These are phyloP conservation scores for Pseudofabraea citricarpa DNA, from an alignment of 2,329 filamentous ascomycete genomes.

Conservation along the genomic window DNA sequence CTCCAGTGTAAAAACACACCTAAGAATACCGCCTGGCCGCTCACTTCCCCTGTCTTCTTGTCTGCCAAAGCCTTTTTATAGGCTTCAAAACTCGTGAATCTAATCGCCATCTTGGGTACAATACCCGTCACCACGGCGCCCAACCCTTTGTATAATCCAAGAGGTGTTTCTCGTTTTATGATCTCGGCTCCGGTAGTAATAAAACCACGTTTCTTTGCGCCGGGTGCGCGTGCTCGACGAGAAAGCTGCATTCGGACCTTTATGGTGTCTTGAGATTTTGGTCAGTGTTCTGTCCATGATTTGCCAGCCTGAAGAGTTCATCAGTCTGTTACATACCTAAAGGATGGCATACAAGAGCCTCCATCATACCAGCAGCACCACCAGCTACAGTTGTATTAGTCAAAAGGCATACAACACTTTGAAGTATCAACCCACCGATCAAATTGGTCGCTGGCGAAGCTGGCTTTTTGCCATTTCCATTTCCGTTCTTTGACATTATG, in stretches of 20 bases:
- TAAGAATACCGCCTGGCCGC: constrained; percentile 67
- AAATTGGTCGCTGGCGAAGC: constrained; percentile 85
- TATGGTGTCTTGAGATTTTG: constrained; percentile 67
- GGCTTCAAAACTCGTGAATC: constrained; percentile 93
- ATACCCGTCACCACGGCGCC: constrained; percentile 95
- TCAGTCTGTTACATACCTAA: constrained; percentile 63
- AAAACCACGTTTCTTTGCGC: constrained; percentile 81
- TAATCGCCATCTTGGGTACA: constrained; percentile 98
- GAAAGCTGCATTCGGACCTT: constrained; percentile 99
- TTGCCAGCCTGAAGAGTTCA: constrained; percentile 2
- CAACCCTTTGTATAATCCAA: constrained; percentile 96
- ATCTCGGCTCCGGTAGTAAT: constrained; percentile 81
- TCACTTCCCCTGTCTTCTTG: constrained; percentile 60
- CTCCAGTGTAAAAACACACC: too few relatives aligned
- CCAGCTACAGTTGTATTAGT: constrained; percentile 59
- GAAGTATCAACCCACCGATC: constrained; percentile 57
- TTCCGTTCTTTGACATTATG: constrained; percentile 53
- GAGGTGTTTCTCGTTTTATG: constrained; percentile 80
- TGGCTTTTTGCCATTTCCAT: constrained; percentile 63
- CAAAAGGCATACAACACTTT: constrained; percentile 3
- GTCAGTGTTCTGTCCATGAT: not conserved
- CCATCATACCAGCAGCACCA: constrained; percentile 98
- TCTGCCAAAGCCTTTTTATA: constrained; percentile 84
- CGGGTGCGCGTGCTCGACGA: constrained; percentile 73
- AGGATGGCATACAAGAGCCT: constrained; percentile 92